These are phyloP conservation scores for Trypanosoma grayi DNA, from an alignment of 208 protist species.

Conservation along the genomic window DNA sequence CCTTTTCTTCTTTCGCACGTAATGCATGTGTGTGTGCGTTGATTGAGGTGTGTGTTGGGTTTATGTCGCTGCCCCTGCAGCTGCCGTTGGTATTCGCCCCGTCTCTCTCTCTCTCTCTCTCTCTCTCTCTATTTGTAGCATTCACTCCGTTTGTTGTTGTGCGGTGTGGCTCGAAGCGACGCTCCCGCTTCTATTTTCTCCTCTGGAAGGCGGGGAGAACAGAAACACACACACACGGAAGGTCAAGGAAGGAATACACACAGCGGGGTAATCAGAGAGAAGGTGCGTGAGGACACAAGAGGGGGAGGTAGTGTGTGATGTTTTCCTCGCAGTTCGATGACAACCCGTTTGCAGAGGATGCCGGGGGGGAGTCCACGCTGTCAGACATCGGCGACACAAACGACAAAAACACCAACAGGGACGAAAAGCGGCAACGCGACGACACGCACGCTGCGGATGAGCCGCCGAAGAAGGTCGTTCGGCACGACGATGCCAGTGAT, in stretches of 20 bases:
- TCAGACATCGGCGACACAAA: background rate
- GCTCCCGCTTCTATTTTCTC: too few relatives aligned
- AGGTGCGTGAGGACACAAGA: background rate
- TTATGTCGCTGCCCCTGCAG: too few relatives aligned
- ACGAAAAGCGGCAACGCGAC: background rate
- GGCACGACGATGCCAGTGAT: background rate
- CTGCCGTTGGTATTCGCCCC: too few relatives aligned
- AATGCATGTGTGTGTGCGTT: too few relatives aligned
- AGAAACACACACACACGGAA: too few relatives aligned
- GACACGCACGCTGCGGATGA: background rate
- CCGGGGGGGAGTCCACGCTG: background rate
- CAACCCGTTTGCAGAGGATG: constrained; percentile 24
- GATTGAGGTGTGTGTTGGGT: background rate
- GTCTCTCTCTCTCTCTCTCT: too few relatives aligned
- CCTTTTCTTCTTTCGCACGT: too few relatives aligned
- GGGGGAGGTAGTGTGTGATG: background rate
- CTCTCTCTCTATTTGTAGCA: too few relatives aligned
- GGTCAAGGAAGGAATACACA: too few relatives aligned
- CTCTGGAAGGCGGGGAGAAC: too few relatives aligned
- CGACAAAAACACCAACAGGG: background rate
- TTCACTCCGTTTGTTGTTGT: too few relatives aligned
- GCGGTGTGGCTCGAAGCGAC: too few relatives aligned
- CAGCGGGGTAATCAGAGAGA: background rate
- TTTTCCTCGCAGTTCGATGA: constrained; percentile 22
- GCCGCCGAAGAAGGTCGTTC: background rate